Conservation (phyloP, 139 green algal genomes). For the Coelastrella sp. region DNA sequence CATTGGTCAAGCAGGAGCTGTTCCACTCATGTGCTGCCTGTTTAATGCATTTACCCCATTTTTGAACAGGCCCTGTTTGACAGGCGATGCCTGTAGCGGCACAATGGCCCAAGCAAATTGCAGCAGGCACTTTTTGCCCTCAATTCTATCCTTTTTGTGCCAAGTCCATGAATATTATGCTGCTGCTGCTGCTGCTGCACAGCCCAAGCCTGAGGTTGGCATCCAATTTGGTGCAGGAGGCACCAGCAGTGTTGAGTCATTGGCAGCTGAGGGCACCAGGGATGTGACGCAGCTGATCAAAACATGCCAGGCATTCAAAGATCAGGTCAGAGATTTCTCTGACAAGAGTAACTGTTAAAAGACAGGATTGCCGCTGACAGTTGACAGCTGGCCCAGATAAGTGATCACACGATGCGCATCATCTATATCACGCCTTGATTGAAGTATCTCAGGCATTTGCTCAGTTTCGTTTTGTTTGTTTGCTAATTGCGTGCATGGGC, state of each 20-base stretch:
- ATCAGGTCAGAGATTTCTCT: neutral
- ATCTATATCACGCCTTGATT: no score
- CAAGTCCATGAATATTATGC: neutral
- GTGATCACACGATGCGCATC: no score
- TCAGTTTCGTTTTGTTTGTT: no score
- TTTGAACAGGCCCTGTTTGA: no score
- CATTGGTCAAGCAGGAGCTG: no score
- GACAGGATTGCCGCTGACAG: neutral
- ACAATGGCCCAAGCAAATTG: no score
- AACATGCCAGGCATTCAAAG: constrained; percentile 17
- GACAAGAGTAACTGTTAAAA: neutral
- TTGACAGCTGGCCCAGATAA: neutral
- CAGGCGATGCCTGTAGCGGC: no score
- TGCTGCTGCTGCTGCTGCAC: constrained; percentile 49
- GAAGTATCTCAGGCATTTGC: no score
- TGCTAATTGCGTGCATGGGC: no score
- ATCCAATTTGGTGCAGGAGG: constrained; percentile 57
- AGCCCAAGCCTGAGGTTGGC: constrained; percentile 56
- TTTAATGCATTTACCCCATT: no score
- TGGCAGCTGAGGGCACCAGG: constrained; percentile 46
- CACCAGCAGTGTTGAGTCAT: constrained; percentile 21
- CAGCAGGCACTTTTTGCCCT: neutral
- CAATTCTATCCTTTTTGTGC: neutral
- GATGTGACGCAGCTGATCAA: constrained; percentile 30
- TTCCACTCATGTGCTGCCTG: no score